Conservation (phyloP, 2,329 filamentous ascomycete species). For the Rosellinia necatrix region DNA sequence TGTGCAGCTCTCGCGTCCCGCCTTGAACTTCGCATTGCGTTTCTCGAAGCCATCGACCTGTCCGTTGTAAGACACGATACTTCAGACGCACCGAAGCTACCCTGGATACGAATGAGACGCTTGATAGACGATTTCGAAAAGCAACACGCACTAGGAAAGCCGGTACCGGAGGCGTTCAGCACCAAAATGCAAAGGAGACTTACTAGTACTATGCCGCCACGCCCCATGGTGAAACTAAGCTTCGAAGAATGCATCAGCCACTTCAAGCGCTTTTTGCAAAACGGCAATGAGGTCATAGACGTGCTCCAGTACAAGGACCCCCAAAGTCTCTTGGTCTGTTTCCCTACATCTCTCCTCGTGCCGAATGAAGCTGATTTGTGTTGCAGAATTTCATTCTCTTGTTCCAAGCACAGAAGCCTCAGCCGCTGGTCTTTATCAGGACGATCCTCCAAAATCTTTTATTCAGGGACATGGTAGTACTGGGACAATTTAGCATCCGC, state of each 20-base stretch:
- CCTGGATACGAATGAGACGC: conserved; percentile 56
- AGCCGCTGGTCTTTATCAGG: conserved; percentile 82
- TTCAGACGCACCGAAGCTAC: conserved; percentile 52
- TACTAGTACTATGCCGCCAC: conserved; percentile 90
- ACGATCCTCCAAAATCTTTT: conserved; percentile 78
- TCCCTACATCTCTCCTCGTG: conserved; percentile 22
- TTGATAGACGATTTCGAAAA: conserved; percentile 61
- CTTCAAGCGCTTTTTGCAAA: conserved; percentile 71
- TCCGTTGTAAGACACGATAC: conserved; percentile 49
- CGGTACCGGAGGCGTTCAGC: conserved; percentile 81
- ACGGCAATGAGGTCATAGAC: conserved; percentile 70
- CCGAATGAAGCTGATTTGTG: conserved; percentile 29
- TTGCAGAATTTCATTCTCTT: conserved; percentile 70
- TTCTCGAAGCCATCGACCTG: conserved; percentile 61
- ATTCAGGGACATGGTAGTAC: conserved; percentile 71
- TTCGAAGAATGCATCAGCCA: conserved; percentile 73
- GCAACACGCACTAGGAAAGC: conserved; percentile 64
- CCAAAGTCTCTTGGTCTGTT: conserved; percentile 69
- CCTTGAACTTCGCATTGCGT: conserved; percentile 67
- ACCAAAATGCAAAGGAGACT: conserved; percentile 88
- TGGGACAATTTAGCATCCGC: conserved; percentile 70
- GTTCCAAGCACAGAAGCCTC: conserved; percentile 79
- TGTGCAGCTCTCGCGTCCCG: conserved; percentile 65
- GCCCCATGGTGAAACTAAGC: conserved; percentile 80
- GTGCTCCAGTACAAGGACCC: conserved; percentile 71